These are phyloP conservation scores for Fusarium liriodendri DNA, from an alignment of 2,329 filamentous ascomycete genomes.

Conservation along the genomic window DNA sequence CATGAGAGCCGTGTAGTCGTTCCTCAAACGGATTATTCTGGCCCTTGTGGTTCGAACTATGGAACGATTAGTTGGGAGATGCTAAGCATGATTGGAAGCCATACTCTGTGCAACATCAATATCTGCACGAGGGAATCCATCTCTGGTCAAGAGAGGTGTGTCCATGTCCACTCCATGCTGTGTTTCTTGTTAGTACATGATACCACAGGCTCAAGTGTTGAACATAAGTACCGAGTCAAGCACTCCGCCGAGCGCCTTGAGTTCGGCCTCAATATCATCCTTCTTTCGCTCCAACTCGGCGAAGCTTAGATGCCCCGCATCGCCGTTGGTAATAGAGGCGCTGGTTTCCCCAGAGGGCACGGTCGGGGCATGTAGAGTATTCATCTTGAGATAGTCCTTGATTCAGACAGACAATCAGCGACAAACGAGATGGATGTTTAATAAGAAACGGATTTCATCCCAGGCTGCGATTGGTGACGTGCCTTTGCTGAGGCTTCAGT, in stretches of 20 bases:
- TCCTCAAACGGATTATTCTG: slow-evolving; percentile 87
- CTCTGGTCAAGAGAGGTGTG: slow-evolving; percentile 84
- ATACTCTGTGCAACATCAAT: slow-evolving; percentile 95
- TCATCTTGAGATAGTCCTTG: slow-evolving; percentile 54
- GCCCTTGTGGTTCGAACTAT: slow-evolving; percentile 91
- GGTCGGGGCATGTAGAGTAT: slow-evolving; percentile 68
- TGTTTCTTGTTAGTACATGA: slow-evolving; percentile 32
- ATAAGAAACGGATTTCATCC: slow-evolving; percentile 3
- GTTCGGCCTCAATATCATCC: slow-evolving; percentile 84
- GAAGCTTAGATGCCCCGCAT: slow-evolving; percentile 74
- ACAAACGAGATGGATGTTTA: slow-evolving; percentile 14
- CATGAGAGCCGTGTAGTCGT: slow-evolving; percentile 96
- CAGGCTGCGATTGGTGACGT: slow-evolving; percentile 38
- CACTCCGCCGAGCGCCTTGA: slow-evolving; percentile 85
- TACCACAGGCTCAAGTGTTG: neutral
- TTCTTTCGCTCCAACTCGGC: slow-evolving; percentile 86
- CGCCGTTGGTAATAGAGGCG: slow-evolving; percentile 68
- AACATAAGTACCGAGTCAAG: slow-evolving; percentile 79
- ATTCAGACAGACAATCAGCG: neutral
- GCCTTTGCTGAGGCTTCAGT: slow-evolving; percentile 17
- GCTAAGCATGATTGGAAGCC: slow-evolving; percentile 42
- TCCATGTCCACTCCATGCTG: slow-evolving; percentile 96
- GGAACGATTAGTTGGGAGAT: slow-evolving; percentile 25
- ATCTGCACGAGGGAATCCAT: slow-evolving; percentile 93
- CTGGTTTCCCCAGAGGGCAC: slow-evolving; percentile 81